Base-by-base conservation (phyloP, 2,329 filamentous ascomycete species). In the Zymoseptoria brevis region DNA sequence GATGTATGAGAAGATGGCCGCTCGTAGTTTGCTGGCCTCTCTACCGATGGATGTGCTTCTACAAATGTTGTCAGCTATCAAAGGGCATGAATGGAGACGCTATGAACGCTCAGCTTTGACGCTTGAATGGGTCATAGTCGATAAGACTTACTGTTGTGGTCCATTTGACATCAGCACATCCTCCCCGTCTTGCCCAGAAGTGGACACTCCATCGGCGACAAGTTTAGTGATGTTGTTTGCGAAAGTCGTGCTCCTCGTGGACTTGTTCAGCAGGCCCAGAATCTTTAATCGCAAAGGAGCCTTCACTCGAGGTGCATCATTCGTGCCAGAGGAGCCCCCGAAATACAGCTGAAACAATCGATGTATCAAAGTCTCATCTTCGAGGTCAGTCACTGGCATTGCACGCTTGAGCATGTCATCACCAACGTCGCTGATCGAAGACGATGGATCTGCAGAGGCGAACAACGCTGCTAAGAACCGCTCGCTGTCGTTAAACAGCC, bases 391-490 rank as follows among this genome's bases (percentile, higher is more conserved):
- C 1, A 84, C 78, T 8, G 83, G 77, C 26, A 79, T 81, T 29
- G 84, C 88, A 64, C 92, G 82, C 74, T 96, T 99, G 64, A 97
- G 75, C 54, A 95, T 83, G 67, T 96, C 91, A 58, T 96, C 90
- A 0, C 89, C 93, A n/a, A 90, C 77, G n/a, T 88, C 85, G 9
- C 89, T 86, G 45, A 96, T 86, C 8, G 87, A 83, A 41, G 87
- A 90, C 64, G 96, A 94, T 1, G 86, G 78, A 73, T 92, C 92
- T 0, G 90, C 87, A 24, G 90, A 87, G 4, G 92, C 91, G 71
- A 89, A 91, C 1, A 97, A 75, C 0, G 90, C 88, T 0, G 93
- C 88, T 11, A 96, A 73, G 67, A 96, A 90, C 30, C 91, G 86
- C 69, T 97, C 89, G 0, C 84, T 76, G 62, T 96, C 90, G 0